phyloP scores from a whole-genome alignment of 345 rosid genomes.

The Syzygium jambos region DNA sequence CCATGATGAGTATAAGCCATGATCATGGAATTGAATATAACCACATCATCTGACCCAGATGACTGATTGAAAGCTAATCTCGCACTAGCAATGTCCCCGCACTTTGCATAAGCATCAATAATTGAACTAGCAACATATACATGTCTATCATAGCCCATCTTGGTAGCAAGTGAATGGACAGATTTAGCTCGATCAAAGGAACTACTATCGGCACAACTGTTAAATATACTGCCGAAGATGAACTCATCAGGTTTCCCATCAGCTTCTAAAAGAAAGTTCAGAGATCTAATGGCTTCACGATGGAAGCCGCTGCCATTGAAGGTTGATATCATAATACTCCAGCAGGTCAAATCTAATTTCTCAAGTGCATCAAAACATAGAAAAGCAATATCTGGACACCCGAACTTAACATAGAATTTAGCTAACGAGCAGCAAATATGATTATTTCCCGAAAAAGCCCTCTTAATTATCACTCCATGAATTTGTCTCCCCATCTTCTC shows the following conservation, averaged over 20 bases:
- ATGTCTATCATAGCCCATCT: conserved; percentile 14
- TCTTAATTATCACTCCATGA: conserved; percentile 21
- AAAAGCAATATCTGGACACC: conserved; percentile 15
- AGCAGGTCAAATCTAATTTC: conserved; percentile 15
- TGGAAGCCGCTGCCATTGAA: conserved; percentile 14
- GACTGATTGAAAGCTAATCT: conserved; percentile 19
- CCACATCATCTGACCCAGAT: conserved; percentile 10
- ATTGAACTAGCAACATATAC: conserved; percentile 21
- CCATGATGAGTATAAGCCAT: conserved; percentile 36
- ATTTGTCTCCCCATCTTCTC: conserved; percentile 13
- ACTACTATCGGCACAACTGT: conserved; percentile 11
- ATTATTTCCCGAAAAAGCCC: conserved; percentile 13
- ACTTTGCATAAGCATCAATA: conserved; percentile 38
- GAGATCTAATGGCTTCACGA: conserved; percentile 16
- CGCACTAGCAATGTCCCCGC: conserved; percentile 26
- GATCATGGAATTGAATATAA: conserved; percentile 27
- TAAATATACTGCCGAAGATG: conserved; percentile 27
- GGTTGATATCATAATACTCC: conserved; percentile 19
- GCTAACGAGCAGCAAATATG: conserved; percentile 18
- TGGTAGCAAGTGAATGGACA: conserved; percentile 20
- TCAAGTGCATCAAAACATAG: conserved; percentile 12
- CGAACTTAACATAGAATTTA: conserved; percentile 13
- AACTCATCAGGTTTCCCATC: conserved; percentile 23
- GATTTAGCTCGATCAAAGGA: conserved; percentile 13
- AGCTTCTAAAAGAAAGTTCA: conserved; percentile 7